phyloP scores from a whole-genome alignment of 495 filamentous ascomycete genomes.

The Penicillium subrubescens region DNA sequence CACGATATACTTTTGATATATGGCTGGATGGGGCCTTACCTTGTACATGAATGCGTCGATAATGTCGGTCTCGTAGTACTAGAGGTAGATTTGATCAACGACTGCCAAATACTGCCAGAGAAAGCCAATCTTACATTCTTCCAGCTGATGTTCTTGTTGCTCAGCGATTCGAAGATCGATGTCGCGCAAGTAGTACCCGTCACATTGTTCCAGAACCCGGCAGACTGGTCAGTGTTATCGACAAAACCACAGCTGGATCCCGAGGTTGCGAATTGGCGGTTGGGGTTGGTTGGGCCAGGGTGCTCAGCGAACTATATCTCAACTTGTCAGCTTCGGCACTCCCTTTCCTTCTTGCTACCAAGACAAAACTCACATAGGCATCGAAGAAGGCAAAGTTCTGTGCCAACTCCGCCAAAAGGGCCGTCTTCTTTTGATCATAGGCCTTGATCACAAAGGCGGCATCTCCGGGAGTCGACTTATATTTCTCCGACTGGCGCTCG shows the following conservation, averaged over 20 bases:
- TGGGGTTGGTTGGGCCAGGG: conserved; percentile 43
- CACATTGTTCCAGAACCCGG: conserved; percentile 39
- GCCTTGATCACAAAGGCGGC: conserved; percentile 45
- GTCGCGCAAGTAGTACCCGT: conserved; percentile 41
- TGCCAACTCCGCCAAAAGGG: conserved; percentile 37
- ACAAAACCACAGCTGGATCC: conserved; percentile 39
- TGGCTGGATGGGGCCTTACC: conserved; percentile 12
- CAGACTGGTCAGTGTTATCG: conserved; percentile 34
- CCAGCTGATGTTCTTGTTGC: conserved; percentile 38
- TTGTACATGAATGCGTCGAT: conserved; percentile 44
- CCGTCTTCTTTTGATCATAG: conserved; percentile 40
- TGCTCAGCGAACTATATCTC: conserved; percentile 37
- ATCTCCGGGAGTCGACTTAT: conserved; percentile 40
- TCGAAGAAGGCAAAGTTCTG: conserved; percentile 48
- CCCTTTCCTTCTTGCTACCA: not conserved
- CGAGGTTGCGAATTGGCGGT: conserved; percentile 44
- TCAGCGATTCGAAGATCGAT: conserved; percentile 39
- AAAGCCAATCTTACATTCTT: conserved; percentile 31
- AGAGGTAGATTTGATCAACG: not conserved
- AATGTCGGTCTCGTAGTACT: conserved; percentile 49
- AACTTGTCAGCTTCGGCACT: not conserved
- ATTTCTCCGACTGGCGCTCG: conserved; percentile 47
- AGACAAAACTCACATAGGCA: conserved; percentile 31
- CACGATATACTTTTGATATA: not conserved
- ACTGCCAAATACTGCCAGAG: not conserved